A percentile compares a stretch with the other conserved stretches of the same genome.
Evolutionary conservation across 2,329 filamentous ascomycete species (phyloP).

Genomic region (Cladosporium sphaerospermum): DNA sequence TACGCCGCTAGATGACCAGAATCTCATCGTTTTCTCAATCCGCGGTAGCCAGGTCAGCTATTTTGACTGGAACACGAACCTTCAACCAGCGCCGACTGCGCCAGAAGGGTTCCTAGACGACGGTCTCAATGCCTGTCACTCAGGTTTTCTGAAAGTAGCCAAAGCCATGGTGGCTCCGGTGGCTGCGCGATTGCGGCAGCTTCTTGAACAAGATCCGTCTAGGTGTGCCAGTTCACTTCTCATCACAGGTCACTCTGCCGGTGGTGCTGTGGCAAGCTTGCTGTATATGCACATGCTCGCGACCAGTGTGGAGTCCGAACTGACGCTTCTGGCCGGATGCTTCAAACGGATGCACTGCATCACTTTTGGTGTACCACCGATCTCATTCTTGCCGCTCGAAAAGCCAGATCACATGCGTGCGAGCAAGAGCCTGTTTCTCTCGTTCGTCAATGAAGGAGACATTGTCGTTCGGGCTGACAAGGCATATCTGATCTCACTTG

Average conservation of each 20-base stretch:
- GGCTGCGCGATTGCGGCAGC: conserved; percentile 59
- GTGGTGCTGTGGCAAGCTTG: conserved; percentile 73
- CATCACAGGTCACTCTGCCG: conserved; percentile 81
- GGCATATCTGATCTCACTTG: conserved; percentile 64
- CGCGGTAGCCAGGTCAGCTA: conserved; percentile 68
- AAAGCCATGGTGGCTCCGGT: conserved; percentile 69
- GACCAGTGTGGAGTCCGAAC: conserved; percentile 56
- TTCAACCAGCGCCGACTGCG: conserved; percentile 60
- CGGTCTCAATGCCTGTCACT: conserved; percentile 67
- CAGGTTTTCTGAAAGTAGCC: conserved; percentile 72
- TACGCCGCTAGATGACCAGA: conserved; percentile 68
- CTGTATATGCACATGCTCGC: conserved; percentile 78
- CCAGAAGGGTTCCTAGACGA: conserved; percentile 72
- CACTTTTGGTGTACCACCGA: conserved; percentile 76
- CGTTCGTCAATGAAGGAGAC: conserved; percentile 81
- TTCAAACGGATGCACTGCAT: conserved; percentile 80
- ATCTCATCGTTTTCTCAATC: conserved; percentile 77
- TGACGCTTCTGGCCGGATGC: conserved; percentile 59
- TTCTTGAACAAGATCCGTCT: conserved; percentile 65
- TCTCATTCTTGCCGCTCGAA: conserved; percentile 63
- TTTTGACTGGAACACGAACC: conserved; percentile 81
- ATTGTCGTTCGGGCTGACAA: conserved; percentile 72
- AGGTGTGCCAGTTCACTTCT: conserved; percentile 64
- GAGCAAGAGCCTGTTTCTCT: conserved; percentile 66
- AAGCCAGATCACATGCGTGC: conserved; percentile 45